phyloP scores from a whole-genome alignment of 2,329 filamentous ascomycete genomes.

The Hyphodiscus sp. region DNA sequence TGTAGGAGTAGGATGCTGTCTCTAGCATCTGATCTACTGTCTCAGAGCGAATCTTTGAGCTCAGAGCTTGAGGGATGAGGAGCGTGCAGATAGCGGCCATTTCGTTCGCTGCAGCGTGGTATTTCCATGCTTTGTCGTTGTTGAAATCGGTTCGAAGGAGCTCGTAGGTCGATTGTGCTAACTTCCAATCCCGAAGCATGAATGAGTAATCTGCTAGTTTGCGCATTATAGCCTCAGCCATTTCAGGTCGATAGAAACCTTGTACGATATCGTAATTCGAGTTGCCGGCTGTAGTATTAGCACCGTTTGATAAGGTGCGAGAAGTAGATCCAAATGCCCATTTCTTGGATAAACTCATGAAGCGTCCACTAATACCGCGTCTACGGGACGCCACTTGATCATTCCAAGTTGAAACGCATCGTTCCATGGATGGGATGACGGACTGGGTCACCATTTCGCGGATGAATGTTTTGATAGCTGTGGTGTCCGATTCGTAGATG shows the following conservation, averaged over 20 bases:
- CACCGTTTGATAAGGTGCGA: conserved; percentile 18
- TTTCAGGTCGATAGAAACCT: conserved; percentile 78
- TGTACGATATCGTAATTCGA: conserved; percentile 72
- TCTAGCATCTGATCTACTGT: conserved; percentile 83
- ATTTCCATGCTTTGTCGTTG: conserved; percentile 94
- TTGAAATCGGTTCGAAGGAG: conserved; percentile 81
- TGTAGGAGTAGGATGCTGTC: conserved; percentile 85
- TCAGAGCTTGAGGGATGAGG: conserved; percentile 64
- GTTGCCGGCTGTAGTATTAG: conserved; percentile 39
- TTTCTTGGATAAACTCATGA: conserved; percentile 87
- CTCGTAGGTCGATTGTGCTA: conserved; percentile 88
- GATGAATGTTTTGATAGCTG: conserved; percentile 80
- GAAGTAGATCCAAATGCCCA: conserved; percentile 71
- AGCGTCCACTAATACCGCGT: conserved; percentile 82
- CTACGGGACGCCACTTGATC: conserved; percentile 91
- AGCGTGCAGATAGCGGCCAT: conserved; percentile 86
- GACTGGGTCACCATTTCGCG: conserved; percentile 95
- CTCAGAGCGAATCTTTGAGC: conserved; percentile 72
- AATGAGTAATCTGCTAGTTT: conserved; percentile 93
- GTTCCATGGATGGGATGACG: conserved; percentile 93
- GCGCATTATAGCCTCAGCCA: conserved; percentile 84
- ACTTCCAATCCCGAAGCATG: conserved; percentile 93
- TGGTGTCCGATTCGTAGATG: conserved; percentile 88
- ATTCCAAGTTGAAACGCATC: conserved; percentile 86
- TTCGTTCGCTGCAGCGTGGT: conserved; percentile 89